Percentiles rank a stretch among this genome's conserved stretches.
Conservation (phyloP, 1,284 basidiomycete genomes). For the Bjerkandera adusta region DNA sequence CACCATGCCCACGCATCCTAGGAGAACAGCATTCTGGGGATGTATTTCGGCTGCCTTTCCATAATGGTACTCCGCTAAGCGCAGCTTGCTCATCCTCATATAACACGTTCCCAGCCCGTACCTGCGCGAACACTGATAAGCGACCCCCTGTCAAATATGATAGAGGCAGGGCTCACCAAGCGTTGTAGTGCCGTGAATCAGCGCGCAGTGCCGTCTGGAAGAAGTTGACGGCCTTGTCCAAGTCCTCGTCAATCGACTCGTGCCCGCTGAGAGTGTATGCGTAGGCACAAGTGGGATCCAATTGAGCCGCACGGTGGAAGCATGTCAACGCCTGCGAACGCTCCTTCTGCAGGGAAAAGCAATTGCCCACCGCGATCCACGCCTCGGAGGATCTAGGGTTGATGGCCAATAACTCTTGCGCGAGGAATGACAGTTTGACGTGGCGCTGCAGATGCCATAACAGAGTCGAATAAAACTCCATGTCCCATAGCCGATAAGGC, state of each 20-base stretch:
- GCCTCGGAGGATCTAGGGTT: conserved; percentile 80
- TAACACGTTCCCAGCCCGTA: conserved; percentile 97
- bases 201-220: conserved; percentile 87
- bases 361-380: conserved; percentile 94
- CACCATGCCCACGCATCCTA: conserved; percentile 91
- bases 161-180: conserved; percentile 65
- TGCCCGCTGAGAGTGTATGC: conserved; percentile 93
- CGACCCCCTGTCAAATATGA: conserved; percentile 10
- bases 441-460: conserved; percentile 88
- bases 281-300: conserved; percentile 85
- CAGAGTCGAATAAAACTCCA: conserved; percentile 93
- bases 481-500: conserved; percentile 83
- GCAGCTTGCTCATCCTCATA: conserved; percentile 85
- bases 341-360: conserved; percentile 90
- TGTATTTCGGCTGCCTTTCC: conserved; percentile 88
- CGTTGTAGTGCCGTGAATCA: conserved; percentile 91
- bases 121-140: conserved; percentile 44
- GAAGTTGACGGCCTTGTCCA: conserved; percentile 84
- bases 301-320: conserved; percentile 83
- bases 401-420: conserved; percentile 85
- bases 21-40: conserved; percentile 84
- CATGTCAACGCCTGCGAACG: conserved; percentile 88
- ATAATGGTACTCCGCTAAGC: conserved; percentile 93
- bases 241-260: conserved; percentile 92
- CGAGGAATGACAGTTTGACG: conserved; percentile 83